Evolutionary conservation across 2,329 filamentous ascomycete genomes (phyloP), one percentile per base, ranked within the genome.

Genomic region (Penicillium polonicum): DNA sequence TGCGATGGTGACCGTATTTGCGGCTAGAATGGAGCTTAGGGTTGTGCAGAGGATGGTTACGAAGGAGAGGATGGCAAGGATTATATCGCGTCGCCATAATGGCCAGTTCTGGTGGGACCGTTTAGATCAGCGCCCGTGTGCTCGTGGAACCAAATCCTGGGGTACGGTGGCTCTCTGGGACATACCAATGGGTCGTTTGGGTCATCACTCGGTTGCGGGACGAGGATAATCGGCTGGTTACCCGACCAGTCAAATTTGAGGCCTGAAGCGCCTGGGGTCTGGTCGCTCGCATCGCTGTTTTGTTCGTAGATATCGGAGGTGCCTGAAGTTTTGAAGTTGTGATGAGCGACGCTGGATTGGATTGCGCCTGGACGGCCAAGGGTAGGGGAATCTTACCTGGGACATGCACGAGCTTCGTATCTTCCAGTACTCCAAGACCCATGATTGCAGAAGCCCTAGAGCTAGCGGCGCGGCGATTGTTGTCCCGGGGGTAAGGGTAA

Each of bases 161-260:
- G 15, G 17, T 25, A 10, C 61, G 71, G 81, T 82, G 62, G 62
- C 42, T 66, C 76, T 54, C 29, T n/a, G 41, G 19, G 7, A 39
- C 70, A 54, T 81, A 87, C 85, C 65, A 96, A 80, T 31, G 91
- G 92, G 74, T 97, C 92, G 72, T 95, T 93, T 4, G 90, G 91
- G 72, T 96, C 91, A 74, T 96, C 89, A 61, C 88, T 92, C 2
- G 93, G 93, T 70, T 97, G 93, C 5, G 93, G 93, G 5, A 95
- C 88, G 33, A 97, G 84, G 65, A 97, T 89, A 67, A 93, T 89
- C 50, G 87, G 85, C 19, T 82, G 74, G 19, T 81, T 79, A 35
- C 89, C 88, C 61, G 81, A 87, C 52, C 74, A 82, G 74, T 92
- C 89, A 73, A 86, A 89, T 74, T 94, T 95, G 65, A 94, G 75